A percentile compares a stretch with the other conserved stretches of the same genome.
These are phyloP conservation scores for Colletotrichum truncatum DNA, from an alignment of 2,329 filamentous ascomycete genomes.

Conservation along the genomic window DNA sequence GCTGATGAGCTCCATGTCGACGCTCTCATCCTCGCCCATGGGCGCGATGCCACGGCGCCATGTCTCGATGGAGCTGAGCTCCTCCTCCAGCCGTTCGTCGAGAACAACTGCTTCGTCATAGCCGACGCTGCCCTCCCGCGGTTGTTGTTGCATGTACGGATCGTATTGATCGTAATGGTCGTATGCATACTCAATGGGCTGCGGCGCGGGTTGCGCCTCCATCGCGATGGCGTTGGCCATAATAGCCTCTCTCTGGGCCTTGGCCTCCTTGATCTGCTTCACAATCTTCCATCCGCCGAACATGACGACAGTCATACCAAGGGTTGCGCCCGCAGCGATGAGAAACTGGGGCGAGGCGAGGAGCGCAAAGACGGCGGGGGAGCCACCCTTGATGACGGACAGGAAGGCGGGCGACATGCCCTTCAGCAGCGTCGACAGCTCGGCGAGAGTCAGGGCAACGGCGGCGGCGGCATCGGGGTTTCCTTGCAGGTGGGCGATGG, in stretches of 20 bases:
- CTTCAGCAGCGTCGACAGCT: slow-evolving; percentile 82
- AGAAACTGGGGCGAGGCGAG: slow-evolving; percentile 93
- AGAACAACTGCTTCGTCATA: slow-evolving; percentile 66
- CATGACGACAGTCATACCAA: slow-evolving; percentile 94
- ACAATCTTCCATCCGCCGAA: slow-evolving; percentile 98
- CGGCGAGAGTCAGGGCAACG: slow-evolving; percentile 90
- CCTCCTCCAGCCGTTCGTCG: slow-evolving; percentile 51
- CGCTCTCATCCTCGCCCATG: slow-evolving; percentile 55
- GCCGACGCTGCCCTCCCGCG: slow-evolving; percentile 37
- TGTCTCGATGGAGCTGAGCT: slow-evolving; percentile 65
- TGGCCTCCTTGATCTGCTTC: slow-evolving; percentile 74
- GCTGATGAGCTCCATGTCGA: slow-evolving; percentile 66
- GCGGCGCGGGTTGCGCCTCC: slow-evolving; percentile 27
- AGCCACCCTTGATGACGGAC: slow-evolving; percentile 77
- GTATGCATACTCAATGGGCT: slow-evolving; percentile 21
- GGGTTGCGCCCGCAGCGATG: slow-evolving; percentile 87
- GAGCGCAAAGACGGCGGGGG: slow-evolving; percentile 86
- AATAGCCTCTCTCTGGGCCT: slow-evolving; percentile 37
- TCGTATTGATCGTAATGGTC: slow-evolving; percentile 20
- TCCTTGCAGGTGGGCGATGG: slow-evolving; percentile 78
- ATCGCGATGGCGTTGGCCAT: slow-evolving; percentile 40
- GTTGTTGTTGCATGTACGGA: not conserved
- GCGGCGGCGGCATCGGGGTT: slow-evolving; percentile 88
- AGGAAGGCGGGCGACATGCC: slow-evolving; percentile 89
- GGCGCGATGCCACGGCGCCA: slow-evolving; percentile 67